Evolutionary conservation across 805 yeast genomes (phyloP), one percentile per base, ranked within the genome.

Genomic region (Lachancea lanzarotensis): DNA sequence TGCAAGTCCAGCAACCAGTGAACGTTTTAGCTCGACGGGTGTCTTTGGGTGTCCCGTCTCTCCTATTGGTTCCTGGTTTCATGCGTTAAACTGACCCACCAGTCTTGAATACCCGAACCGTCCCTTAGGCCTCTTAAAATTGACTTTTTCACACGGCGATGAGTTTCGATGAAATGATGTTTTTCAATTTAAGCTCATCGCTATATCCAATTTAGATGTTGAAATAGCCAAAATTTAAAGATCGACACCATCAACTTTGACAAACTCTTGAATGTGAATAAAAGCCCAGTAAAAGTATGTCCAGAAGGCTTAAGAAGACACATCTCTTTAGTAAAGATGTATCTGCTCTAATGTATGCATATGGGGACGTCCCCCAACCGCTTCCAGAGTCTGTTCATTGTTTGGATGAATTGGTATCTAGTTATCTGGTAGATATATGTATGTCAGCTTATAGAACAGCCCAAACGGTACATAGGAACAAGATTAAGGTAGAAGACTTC

Each of bases 1-100:
- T 72, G 56, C 96, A 88, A 0, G 95, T 85, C 70, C 86, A 86
- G 59, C 96, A 89, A 1, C 96, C 96, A 0, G 85, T 80, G 57
- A 86, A 88, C 0, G 93, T 81, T 59, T 88, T 89, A 8, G 77
- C 75, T 46, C 81, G 66, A 49, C 43, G 43, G 18, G 13, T 16
- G 12, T 32, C 37, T 26, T 40, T 40, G 19, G 37, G 12, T 15
- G n/a, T 65, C 70, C 49, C 30, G 35, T 30, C 25, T 35, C 19
- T 22, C 8, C 25, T 22, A 6, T 6, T 22, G 37, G 12, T 15
- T 18, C 65, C 70, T 48, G 36, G 31, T 30, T 30, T 35, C 26
- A 39, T 34, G 42, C n/a, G 33, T 15, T 8, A 6, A 22, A 4
- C 25, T 22, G n/a, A n/a, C n/a, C n/a, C n/a, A n/a, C n/a, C n/a